phyloP scores from a whole-genome alignment of 805 yeast species.

The Candida arabinofermentans region DNA sequence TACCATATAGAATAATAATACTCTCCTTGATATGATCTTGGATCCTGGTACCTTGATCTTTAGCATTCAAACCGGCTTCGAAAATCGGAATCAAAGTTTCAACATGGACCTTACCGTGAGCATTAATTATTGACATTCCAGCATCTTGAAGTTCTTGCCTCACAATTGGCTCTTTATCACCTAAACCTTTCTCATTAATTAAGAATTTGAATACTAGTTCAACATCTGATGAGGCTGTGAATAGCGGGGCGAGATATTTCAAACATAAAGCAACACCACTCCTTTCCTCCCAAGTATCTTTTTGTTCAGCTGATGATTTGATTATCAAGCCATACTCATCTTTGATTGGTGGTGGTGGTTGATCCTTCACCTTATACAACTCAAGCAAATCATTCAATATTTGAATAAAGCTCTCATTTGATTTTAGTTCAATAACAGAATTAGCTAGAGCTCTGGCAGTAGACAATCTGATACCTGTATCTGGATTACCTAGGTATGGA shows the following conservation, averaged over 20 bases:
- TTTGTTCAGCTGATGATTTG: slow-evolving; percentile 53
- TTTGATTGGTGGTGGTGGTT: slow-evolving; percentile 70
- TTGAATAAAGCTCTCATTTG: slow-evolving; percentile 23
- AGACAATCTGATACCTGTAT: slow-evolving; percentile 68
- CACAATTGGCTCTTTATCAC: slow-evolving; percentile 69
- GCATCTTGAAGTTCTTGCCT: slow-evolving; percentile 84
- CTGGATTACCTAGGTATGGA: slow-evolving; percentile 46
- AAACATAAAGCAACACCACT: slow-evolving; percentile 75
- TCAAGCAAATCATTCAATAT: slow-evolving; percentile 45
- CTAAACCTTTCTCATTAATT: slow-evolving; percentile 55
- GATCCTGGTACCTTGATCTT: slow-evolving; percentile 40
- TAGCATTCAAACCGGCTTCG: slow-evolving; percentile 58
- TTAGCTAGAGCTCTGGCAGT: slow-evolving; percentile 66
- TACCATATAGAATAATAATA: slow-evolving; percentile 84
- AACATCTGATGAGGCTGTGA: slow-evolving; percentile 40
- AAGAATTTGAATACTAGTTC: slow-evolving; percentile 58
- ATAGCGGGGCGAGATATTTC: slow-evolving; percentile 48
- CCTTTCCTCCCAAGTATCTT: slow-evolving; percentile 82
- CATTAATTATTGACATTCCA: slow-evolving; percentile 69
- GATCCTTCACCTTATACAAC: slow-evolving; percentile 55
- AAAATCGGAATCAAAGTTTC: slow-evolving; percentile 78
- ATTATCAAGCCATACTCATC: slow-evolving; percentile 81
- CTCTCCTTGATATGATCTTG: slow-evolving; percentile 71
- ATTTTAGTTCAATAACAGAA: slow-evolving; percentile 38
- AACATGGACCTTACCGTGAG: slow-evolving; percentile 62